Evolutionary conservation across 495 filamentous ascomycete species (phyloP).

Genomic region (Lasiosphaeria ovina): DNA sequence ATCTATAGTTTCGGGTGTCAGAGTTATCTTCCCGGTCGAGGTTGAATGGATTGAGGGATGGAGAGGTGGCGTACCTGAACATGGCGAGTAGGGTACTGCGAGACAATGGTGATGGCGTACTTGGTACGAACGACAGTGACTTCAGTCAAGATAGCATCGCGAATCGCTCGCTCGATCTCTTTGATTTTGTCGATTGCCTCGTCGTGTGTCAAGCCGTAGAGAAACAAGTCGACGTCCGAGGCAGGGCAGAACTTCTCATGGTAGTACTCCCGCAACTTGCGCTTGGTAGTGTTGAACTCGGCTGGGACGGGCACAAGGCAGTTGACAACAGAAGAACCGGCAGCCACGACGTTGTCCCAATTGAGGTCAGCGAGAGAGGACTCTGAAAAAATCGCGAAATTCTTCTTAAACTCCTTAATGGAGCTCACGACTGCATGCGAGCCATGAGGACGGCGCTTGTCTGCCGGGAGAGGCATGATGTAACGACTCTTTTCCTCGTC

Average conservation of each 20-base stretch:
- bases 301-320: slow-evolving; percentile 69
- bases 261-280: slow-evolving; percentile 68
- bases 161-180: slow-evolving; percentile 67
- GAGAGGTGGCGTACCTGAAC: slow-evolving; percentile 46
- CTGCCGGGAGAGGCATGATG: background rate
- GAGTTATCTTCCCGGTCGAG: no score
- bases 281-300: slow-evolving; percentile 61
- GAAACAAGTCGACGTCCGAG: slow-evolving; percentile 83
- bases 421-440: background rate
- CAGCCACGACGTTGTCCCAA: slow-evolving; percentile 64
- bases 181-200: slow-evolving; percentile 79
- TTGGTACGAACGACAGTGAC: slow-evolving; percentile 78
- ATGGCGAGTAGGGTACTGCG: slow-evolving; percentile 78
- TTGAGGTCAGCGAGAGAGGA: background rate
- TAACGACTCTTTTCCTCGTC: background rate
- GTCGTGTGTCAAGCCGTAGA: slow-evolving; percentile 72
- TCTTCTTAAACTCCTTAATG: background rate
- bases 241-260: slow-evolving; percentile 75
- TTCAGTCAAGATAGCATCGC: slow-evolving; percentile 72
- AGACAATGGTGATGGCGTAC: slow-evolving; percentile 79
- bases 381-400: background rate
- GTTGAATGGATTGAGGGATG: no score
- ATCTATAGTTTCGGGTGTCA: slow-evolving; percentile 38
- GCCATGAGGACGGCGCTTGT: background rate
- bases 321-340: slow-evolving; percentile 74